Conservation (phyloP, 2,329 filamentous ascomycete genomes). For the Epichloe elymi region DNA sequence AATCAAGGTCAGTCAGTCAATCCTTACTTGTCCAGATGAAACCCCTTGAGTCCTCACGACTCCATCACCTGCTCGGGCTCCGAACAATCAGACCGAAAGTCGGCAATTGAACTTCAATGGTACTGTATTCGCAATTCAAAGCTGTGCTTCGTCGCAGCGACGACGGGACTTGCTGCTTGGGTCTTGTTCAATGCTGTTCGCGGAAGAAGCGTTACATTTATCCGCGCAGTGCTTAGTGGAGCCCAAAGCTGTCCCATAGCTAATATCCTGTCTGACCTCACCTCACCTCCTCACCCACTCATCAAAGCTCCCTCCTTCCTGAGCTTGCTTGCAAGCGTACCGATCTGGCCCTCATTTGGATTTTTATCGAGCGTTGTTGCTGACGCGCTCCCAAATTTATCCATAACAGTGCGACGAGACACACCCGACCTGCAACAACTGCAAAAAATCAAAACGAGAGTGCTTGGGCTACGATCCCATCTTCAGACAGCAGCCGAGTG, state of each 20-base stretch:
- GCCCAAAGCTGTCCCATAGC: neutral
- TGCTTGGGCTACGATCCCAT: conserved; percentile 80
- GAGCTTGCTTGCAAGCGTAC: neutral
- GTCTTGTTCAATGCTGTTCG: neutral
- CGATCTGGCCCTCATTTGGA: neutral
- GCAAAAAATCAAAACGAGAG: conserved; percentile 81
- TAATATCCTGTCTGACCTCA: neutral
- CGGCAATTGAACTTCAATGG: too few relatives aligned
- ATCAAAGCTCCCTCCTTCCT: neutral
- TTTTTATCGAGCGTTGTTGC: conserved; percentile 4
- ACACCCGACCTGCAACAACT: conserved; percentile 84
- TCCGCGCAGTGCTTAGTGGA: conserved; percentile 2
- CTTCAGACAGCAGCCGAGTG: conserved; percentile 61
- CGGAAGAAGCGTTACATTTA: conserved; percentile 2
- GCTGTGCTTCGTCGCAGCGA: too few relatives aligned
- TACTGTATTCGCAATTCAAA: too few relatives aligned
- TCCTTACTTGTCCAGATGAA: conserved; percentile 7
- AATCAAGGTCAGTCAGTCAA: conserved; percentile 40
- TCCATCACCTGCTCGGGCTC: too few relatives aligned
- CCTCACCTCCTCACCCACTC: neutral
- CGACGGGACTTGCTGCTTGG: too few relatives aligned
- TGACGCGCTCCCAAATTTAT: neutral
- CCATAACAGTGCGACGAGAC: conserved; percentile 75
- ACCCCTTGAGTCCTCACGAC: too few relatives aligned
- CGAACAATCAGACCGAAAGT: too few relatives aligned